Conservation (phyloP, 495 filamentous ascomycete genomes). For the Neurospora terricola region DNA sequence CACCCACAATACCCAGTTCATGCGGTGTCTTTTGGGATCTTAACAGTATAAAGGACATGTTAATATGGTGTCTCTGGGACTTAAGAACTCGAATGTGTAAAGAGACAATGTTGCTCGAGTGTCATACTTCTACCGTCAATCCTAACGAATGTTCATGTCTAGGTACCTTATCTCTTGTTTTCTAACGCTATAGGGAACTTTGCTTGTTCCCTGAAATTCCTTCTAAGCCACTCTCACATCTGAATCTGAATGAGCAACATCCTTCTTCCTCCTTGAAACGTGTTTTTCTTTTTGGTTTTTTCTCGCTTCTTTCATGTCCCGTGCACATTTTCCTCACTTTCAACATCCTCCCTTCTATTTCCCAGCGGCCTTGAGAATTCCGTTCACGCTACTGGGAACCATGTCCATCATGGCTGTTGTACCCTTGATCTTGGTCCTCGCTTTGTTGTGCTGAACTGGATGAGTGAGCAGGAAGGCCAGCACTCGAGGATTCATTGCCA, state of each 20-base stretch:
- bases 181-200: neutral
- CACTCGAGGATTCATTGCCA: neutral
- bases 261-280: neutral
- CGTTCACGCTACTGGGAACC: neutral
- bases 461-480: neutral
- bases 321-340: neutral
- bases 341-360: no score
- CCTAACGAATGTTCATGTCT: neutral
- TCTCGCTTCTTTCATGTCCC: neutral
- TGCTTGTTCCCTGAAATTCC: neutral
- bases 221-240: no score
- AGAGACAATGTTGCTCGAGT: neutral
- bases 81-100: neutral
- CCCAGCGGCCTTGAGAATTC: no score
- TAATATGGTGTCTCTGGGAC: neutral
- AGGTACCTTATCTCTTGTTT: neutral
- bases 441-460: neutral
- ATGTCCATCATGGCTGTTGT: neutral
- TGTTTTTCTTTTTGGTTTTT: neutral
- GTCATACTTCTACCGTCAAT: neutral
- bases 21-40: no score
- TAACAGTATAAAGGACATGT: no score
- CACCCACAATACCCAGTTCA: neutral
- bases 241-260: neutral
- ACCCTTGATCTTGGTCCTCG: neutral